Evolutionary conservation across 1,139 yeast genomes (phyloP).

Genomic region (Casaregolazyma lundiana): DNA sequence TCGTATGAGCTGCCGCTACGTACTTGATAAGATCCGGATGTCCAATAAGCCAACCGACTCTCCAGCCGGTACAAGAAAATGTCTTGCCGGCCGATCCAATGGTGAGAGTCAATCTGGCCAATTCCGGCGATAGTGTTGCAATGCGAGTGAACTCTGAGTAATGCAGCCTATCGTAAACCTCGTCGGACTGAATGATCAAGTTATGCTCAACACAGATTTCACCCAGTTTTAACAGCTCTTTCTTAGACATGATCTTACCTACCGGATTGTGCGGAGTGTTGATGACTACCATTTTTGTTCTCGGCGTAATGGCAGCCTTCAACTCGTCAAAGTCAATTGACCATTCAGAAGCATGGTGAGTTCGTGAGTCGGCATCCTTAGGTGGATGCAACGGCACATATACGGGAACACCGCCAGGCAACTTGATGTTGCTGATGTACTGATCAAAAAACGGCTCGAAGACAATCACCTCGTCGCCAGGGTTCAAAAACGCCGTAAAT

Average conservation of each 20-base stretch:
- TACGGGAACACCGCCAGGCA: slow-evolving; percentile 87
- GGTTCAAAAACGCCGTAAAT: slow-evolving; percentile 75
- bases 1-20: slow-evolving; percentile 85
- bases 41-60: slow-evolving; percentile 94
- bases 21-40: slow-evolving; percentile 74
- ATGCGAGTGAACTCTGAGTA: slow-evolving; percentile 75
- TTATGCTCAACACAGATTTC: slow-evolving; percentile 78
- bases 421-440: slow-evolving; percentile 86
- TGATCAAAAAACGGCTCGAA: slow-evolving; percentile 97
- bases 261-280: slow-evolving; percentile 97
- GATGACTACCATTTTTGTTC: slow-evolving; percentile 79
- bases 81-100: slow-evolving; percentile 98
- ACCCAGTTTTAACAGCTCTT: slow-evolving; percentile 72
- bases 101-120: slow-evolving; percentile 72
- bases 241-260: slow-evolving; percentile 78
- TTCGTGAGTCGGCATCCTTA: slow-evolving; percentile 55
- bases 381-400: slow-evolving; percentile 87
- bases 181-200: slow-evolving; percentile 79
- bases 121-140: slow-evolving; percentile 75
- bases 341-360: slow-evolving; percentile 84
- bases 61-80: slow-evolving; percentile 98
- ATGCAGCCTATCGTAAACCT: slow-evolving; percentile 87
- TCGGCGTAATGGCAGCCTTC: slow-evolving; percentile 60
- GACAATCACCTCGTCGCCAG: slow-evolving; percentile 95
- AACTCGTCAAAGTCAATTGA: slow-evolving; percentile 72